phyloP scores from a whole-genome alignment of 106 monocot genomes.

The Acorus calamus region DNA sequence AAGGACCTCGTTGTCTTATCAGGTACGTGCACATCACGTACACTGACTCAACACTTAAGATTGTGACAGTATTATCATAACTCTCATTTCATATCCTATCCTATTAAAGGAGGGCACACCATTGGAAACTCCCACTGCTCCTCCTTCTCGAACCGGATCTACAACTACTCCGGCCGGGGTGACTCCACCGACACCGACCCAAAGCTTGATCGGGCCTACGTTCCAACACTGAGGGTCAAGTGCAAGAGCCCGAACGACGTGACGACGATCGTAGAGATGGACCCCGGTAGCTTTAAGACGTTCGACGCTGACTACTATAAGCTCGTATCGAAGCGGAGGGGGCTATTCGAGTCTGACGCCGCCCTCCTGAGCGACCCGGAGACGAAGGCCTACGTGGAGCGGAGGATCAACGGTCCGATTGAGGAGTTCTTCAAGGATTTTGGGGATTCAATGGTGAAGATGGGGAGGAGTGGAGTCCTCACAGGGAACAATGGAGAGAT shows the following conservation, averaged over 20 bases:
- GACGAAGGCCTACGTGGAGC: conserved; percentile 9
- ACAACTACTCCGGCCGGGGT: conserved; percentile 39
- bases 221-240: conserved; percentile 12
- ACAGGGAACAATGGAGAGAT: conserved; percentile 30
- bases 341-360: conserved; percentile 30
- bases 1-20: conserved; percentile 29
- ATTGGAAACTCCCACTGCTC: conserved; percentile 34
- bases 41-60: too few relatives aligned
- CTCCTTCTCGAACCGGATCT: conserved; percentile 20
- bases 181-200: conserved; percentile 22
- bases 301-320: conserved; percentile 31
- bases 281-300: conserved; percentile 23
- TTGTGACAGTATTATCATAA: too few relatives aligned
- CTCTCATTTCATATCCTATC: too few relatives aligned
- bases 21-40: conserved; percentile 13
- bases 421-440: conserved; percentile 29
- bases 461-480: conserved; percentile 34
- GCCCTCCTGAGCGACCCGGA: conserved; percentile 19
- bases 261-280: conserved; percentile 14
- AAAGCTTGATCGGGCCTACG: conserved; percentile 16
- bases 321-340: conserved; percentile 18
- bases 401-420: background rate
- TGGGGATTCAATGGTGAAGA: conserved; percentile 32
- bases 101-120: conserved; percentile 21
- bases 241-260: conserved; percentile 10